Conservation (phyloP, 805 yeast genomes). For the Kodamaea kakaduensis region DNA sequence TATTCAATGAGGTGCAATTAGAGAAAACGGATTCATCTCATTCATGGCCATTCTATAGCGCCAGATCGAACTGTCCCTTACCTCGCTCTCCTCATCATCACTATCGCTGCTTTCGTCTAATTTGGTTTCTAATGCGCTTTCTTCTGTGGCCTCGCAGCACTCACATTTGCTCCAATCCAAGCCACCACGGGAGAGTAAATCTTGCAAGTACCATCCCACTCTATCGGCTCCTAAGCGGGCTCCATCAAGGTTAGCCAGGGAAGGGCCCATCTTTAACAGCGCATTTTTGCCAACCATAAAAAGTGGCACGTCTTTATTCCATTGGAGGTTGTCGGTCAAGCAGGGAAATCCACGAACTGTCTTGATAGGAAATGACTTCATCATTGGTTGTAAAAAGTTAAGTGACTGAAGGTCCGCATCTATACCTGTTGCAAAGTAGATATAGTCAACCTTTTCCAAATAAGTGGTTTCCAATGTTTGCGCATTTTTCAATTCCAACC, state of each 20-base stretch:
- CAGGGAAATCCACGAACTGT: slow-evolving; percentile 38
- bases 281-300: slow-evolving; percentile 44
- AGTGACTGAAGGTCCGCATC: slow-evolving; percentile 25
- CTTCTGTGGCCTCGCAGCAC: slow-evolving; percentile 6
- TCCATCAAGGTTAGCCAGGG: slow-evolving; percentile 45
- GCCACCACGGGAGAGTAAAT: slow-evolving; percentile 13
- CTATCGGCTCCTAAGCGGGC: slow-evolving; percentile 45
- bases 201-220: slow-evolving; percentile 35
- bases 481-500: slow-evolving; percentile 11
- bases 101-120: too few species aligned
- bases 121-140: background rate
- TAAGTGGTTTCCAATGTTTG: slow-evolving; percentile 6
- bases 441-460: slow-evolving; percentile 24
- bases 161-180: slow-evolving; percentile 12
- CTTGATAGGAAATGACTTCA: slow-evolving; percentile 25
- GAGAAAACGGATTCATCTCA: slow-evolving; percentile 25
- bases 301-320: slow-evolving; percentile 36
- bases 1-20: too few species aligned
- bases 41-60: slow-evolving; percentile 24
- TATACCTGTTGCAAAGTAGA: slow-evolving; percentile 42
- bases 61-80: slow-evolving; percentile 1
- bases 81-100: slow-evolving; percentile 5
- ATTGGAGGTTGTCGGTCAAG: slow-evolving; percentile 41
- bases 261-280: slow-evolving; percentile 39
- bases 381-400: slow-evolving; percentile 27